Evolutionary conservation across 352 stramenopile species (phyloP), one percentile per base, ranked within the genome.

Genomic region (Pythium insidiosum): DNA sequence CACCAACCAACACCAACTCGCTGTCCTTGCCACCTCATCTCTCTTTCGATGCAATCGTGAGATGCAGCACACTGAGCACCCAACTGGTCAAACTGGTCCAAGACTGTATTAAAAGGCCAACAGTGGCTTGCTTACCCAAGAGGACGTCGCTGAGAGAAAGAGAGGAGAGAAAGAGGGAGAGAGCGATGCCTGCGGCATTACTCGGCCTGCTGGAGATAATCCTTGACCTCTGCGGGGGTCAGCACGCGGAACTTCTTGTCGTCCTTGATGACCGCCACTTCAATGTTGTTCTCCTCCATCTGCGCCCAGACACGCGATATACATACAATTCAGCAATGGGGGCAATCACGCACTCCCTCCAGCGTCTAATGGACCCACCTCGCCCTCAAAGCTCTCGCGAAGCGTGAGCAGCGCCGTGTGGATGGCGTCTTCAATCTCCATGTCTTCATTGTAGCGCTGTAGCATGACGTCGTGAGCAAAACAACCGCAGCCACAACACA

Each of bases 371-470:
- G n/a, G n/a, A 47, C 53, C 7, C 44, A 85, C 73, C 80, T 96
- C 84, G 56, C 92, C 90, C 64, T 97, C 97, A 63, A 99, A 99
- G 44, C 96, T 95, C 78, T 99, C 97, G 46, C 96, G 77, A 50
- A 99, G 79, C n/a, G 96, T 99, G 37, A 99, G 72, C 43, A 99
- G 76, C 24, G 96, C 96, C 46, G 95, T 99, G 72, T 99, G 95
- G 62, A 99, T 97, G 6, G 96, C 97, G 73, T 99, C 97, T 84
- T 99, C 97, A 47, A 99, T 84, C 65, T 99, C 96, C 65, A 99
- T 97, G 53, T 99, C 96, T 45, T 99, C 94, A 37, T 89, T 88
- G 66, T 85, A 95, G 65, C 80, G 74, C 78, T 93, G 54, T 12
- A 21, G 24, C 4, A 55, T n/a, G 15, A 29, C 39, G n/a, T n/a